A percentile compares a stretch with the other conserved stretches of the same genome.
Evolutionary conservation across 441 rosid genomes (phyloP).

Genomic region (Caryocar brasiliense): DNA sequence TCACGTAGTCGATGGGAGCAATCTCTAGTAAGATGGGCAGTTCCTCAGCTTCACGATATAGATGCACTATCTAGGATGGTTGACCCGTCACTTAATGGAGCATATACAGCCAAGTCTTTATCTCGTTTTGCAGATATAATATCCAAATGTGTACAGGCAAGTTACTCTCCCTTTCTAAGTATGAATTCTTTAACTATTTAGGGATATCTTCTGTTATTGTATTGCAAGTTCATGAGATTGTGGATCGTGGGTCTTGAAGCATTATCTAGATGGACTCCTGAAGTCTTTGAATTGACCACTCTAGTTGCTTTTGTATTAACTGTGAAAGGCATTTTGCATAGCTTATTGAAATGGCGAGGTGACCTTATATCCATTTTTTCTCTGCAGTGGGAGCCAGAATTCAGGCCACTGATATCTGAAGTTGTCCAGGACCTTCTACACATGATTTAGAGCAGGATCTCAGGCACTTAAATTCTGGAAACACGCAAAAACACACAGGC

Average conservation of each 20-base stretch:
- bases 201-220: no score
- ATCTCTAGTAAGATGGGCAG: constrained; percentile 76
- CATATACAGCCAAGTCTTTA: constrained; percentile 64
- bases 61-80: constrained; percentile 77
- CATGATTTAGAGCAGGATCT: constrained; percentile 50
- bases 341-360: no score
- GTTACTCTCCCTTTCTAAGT: neutral
- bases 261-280: neutral
- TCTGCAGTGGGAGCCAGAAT: constrained; percentile 73
- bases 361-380: neutral
- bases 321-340: no score
- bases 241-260: no score
- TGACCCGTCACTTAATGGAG: constrained; percentile 56
- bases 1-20: constrained; percentile 66
- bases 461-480: no score
- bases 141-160: constrained; percentile 76
- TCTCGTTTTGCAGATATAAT: constrained; percentile 90
- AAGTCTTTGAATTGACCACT: no score
- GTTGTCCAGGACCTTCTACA: constrained; percentile 74
- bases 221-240: no score
- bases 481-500: no score
- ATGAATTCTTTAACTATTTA: neutral
- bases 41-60: constrained; percentile 76
- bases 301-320: no score
- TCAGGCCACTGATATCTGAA: constrained; percentile 75